Conservation (phyloP, 345 rosid species). For the Arabidopsis suecica region DNA sequence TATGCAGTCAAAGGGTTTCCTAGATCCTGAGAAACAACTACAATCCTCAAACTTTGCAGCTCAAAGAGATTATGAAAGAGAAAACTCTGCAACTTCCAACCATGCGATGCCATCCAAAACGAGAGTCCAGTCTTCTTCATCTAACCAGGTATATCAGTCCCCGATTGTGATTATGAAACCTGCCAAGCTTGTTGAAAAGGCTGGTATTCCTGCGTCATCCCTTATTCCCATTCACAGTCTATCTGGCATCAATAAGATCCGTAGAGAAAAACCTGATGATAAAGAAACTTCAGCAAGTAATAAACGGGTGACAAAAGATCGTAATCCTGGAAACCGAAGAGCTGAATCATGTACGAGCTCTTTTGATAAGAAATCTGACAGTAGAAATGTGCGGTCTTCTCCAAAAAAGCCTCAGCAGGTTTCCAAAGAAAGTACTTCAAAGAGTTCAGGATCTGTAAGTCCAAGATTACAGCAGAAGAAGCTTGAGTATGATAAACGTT, state of each 20-base stretch:
- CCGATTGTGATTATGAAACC: slow-evolving; percentile 98
- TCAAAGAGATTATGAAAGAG: slow-evolving; percentile 50
- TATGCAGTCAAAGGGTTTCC: slow-evolving; percentile 74
- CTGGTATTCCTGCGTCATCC: slow-evolving; percentile 59
- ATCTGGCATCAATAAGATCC: slow-evolving; percentile 54
- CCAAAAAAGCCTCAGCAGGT: slow-evolving; percentile 52
- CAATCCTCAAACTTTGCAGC: slow-evolving; percentile 57
- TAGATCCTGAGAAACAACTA: slow-evolving; percentile 67
- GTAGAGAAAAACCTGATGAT: slow-evolving; percentile 48
- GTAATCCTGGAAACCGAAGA: slow-evolving; percentile 51
- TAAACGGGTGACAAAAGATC: slow-evolving; percentile 52
- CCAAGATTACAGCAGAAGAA: slow-evolving; percentile 86
- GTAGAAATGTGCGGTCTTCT: slow-evolving; percentile 52
- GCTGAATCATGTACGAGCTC: slow-evolving; percentile 51
- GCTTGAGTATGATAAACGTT: slow-evolving; percentile 67
- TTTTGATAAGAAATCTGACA: slow-evolving; percentile 57
- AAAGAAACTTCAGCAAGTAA: slow-evolving; percentile 48
- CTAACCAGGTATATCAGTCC: slow-evolving; percentile 60
- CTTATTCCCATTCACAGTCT: slow-evolving; percentile 61
- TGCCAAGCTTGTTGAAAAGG: slow-evolving; percentile 74
- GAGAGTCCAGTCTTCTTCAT: slow-evolving; percentile 49
- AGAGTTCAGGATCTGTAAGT: slow-evolving; percentile 73
- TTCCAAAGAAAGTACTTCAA: slow-evolving; percentile 57
- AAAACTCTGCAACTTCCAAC: slow-evolving; percentile 46
- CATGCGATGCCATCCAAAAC: slow-evolving; percentile 48